Evolutionary conservation across 2,329 filamentous ascomycete genomes (phyloP), one percentile per base, ranked within the genome.

Genomic region (Penicillium nordicum): DNA sequence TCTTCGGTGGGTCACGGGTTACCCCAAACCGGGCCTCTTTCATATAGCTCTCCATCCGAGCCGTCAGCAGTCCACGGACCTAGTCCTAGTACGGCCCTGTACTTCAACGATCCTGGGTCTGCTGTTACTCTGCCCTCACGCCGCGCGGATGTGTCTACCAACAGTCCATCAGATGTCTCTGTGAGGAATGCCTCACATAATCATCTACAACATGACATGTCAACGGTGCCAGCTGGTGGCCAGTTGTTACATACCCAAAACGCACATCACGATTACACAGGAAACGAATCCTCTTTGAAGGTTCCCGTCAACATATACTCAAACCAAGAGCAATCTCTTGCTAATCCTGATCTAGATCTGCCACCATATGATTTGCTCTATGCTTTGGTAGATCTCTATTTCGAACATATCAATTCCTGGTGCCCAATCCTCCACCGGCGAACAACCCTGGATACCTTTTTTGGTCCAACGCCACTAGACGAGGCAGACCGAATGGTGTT

Each of bases 351-450:
- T 63, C 82, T 86, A 49, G 87, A 89, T 55, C 80, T 92, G 29
- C 88, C 88, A 1, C 88, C 88, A 1, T 90, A 90, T 64, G 88
- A 90, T 67, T 75, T 91, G 6, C 75, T 91, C 0, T 91, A 90
- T 65, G 82, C 85, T 2, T 74, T 92, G 11, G 87, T 88, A 7
- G 88, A 91, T 64, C 79, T 91, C 0, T 92, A 90, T 69, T 92
- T 92, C 67, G 89, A 90, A 60, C 86, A 91, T 66, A 84, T 91
- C 69, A 90, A 91, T 67, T 88, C 87, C 0, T 92, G 88, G 88
- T 96, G 91, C 69, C 92, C 92, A 0, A 94, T 96, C 25, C 78
- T 96, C n/a, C 90, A 96, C 73, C 85, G 90, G 23, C 86, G 89
- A 67, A 86, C 88, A 4, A 96, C 91, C 0, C 74, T 96, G 9